Evolutionary conservation across 176 grass and related monocot species (phyloP).

Genomic region (Bothriochloa decipiens): DNA sequence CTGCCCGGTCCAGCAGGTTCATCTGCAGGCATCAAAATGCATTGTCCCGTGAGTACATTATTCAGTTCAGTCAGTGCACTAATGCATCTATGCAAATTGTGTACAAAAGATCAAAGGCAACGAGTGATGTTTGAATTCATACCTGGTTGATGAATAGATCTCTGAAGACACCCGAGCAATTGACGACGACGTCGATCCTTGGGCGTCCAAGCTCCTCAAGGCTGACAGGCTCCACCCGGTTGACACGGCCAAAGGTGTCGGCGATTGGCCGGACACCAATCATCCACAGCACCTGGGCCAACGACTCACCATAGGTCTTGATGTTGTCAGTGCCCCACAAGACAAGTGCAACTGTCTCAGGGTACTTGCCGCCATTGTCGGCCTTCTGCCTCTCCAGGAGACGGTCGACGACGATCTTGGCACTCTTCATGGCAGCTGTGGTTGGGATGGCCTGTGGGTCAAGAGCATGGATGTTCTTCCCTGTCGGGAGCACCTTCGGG

Average conservation of each 20-base stretch:
- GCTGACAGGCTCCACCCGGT: slow-evolving; percentile 88
- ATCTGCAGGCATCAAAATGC: slow-evolving; percentile 62
- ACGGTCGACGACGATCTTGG: slow-evolving; percentile 87
- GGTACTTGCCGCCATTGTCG: slow-evolving; percentile 87
- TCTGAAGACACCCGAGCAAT: slow-evolving; percentile 97
- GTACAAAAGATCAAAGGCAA: slow-evolving; percentile 10
- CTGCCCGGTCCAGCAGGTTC: slow-evolving; percentile 91
- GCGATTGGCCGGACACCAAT: slow-evolving; percentile 78
- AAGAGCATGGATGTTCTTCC: slow-evolving; percentile 98
- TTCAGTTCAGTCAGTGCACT: slow-evolving; percentile 16
- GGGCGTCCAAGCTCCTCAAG: slow-evolving; percentile 96
- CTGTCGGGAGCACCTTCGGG: slow-evolving; percentile 95
- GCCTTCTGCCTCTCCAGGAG: slow-evolving; percentile 87
- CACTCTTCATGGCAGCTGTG: slow-evolving; percentile 88
- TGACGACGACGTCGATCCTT: slow-evolving; percentile 92
- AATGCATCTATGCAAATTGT: slow-evolving; percentile 16
- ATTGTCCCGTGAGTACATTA: slow-evolving; percentile 25
- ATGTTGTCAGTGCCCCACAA: slow-evolving; percentile 99
- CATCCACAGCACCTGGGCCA: slow-evolving; percentile 98
- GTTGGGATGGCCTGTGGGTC: slow-evolving; percentile 97
- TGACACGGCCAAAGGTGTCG: slow-evolving; percentile 91
- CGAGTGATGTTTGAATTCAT: neutral
- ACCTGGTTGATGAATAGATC: slow-evolving; percentile 99
- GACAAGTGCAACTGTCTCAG: slow-evolving; percentile 97
- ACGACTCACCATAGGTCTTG: slow-evolving; percentile 96